Evolutionary conservation across 768 basidiomycete species (phyloP).

Genomic region (Scleroderma citrinum): DNA sequence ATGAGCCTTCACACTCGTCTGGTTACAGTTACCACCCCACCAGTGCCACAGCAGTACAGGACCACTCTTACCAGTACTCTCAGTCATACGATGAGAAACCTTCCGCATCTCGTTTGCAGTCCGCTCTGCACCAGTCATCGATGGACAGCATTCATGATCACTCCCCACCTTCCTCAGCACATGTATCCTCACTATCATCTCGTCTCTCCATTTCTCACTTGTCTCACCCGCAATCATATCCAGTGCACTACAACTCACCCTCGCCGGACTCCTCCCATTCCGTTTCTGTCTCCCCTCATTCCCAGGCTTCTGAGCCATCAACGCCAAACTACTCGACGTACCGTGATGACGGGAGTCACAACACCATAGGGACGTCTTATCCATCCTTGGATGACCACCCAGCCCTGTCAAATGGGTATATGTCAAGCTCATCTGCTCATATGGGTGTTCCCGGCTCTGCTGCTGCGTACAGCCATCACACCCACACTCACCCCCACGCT

Average conservation of each 20-base stretch:
- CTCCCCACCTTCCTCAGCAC: constrained; percentile 26
- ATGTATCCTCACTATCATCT: constrained; percentile 36
- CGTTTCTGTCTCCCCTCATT: constrained; percentile 38
- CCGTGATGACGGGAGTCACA: constrained; percentile 32
- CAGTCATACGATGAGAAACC: constrained; percentile 26
- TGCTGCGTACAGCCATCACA: constrained; percentile 12
- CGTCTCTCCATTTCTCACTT: constrained; percentile 58
- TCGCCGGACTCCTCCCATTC: constrained; percentile 51
- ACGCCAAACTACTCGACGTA: constrained; percentile 39
- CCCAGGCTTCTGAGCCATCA: constrained; percentile 26
- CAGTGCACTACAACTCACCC: constrained; percentile 35
- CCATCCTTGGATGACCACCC: constrained; percentile 31
- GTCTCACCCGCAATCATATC: constrained; percentile 46
- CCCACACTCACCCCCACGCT: background rate
- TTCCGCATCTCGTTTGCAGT: constrained; percentile 24
- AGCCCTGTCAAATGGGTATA: constrained; percentile 26
- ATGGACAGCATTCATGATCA: constrained; percentile 24
- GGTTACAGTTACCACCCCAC: constrained; percentile 27
- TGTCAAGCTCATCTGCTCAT: constrained; percentile 19
- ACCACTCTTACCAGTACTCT: constrained; percentile 24
- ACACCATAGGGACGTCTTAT: constrained; percentile 33
- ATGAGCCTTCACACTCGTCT: constrained; percentile 27
- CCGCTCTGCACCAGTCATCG: constrained; percentile 23
- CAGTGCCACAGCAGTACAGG: constrained; percentile 12
- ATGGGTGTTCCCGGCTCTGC: background rate